These are phyloP conservation scores for Stephanodiscus triporus DNA, from an alignment of 108 stramenopile genomes.

Conservation along the genomic window DNA sequence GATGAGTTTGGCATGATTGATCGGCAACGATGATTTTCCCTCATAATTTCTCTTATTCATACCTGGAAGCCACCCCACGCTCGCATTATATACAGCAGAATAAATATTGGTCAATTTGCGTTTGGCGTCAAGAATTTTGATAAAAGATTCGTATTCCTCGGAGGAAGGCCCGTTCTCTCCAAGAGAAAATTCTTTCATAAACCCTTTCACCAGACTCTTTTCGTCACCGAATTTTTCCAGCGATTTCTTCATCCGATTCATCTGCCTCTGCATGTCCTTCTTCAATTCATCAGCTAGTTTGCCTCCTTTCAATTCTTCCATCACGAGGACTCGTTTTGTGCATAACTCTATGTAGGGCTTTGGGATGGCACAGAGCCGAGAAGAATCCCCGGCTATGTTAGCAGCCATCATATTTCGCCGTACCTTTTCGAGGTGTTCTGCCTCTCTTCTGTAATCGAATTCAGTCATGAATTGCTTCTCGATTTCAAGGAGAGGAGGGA, in stretches of 20 bases:
- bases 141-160: slow-evolving; percentile 61
- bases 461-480: slow-evolving; percentile 93
- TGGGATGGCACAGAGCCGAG: slow-evolving; percentile 61
- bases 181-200: slow-evolving; percentile 50
- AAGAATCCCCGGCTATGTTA: slow-evolving; percentile 53
- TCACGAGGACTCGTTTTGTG: slow-evolving; percentile 81
- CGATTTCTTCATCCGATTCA: slow-evolving; percentile 50
- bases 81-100: slow-evolving; percentile 57
- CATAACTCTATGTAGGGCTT: slow-evolving; percentile 68
- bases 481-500: slow-evolving; percentile 85
- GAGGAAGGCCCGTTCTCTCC: slow-evolving; percentile 65
- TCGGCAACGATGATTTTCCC: slow-evolving; percentile 58
- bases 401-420: slow-evolving; percentile 68
- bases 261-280: slow-evolving; percentile 59
- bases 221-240: slow-evolving; percentile 54
- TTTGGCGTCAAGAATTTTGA: slow-evolving; percentile 57
- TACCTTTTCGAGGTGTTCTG: slow-evolving; percentile 62
- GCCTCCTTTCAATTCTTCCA: slow-evolving; percentile 81
- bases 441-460: slow-evolving; percentile 91
- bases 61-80: slow-evolving; percentile 70
- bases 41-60: slow-evolving; percentile 41
- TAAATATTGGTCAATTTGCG: slow-evolving; percentile 53
- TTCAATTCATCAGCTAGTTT: slow-evolving; percentile 74
- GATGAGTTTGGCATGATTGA: slow-evolving; percentile 85
- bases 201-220: slow-evolving; percentile 31